These are phyloP conservation scores for Millerozyma acaciae DNA, from an alignment of 805 yeast genomes.

Conservation along the genomic window DNA sequence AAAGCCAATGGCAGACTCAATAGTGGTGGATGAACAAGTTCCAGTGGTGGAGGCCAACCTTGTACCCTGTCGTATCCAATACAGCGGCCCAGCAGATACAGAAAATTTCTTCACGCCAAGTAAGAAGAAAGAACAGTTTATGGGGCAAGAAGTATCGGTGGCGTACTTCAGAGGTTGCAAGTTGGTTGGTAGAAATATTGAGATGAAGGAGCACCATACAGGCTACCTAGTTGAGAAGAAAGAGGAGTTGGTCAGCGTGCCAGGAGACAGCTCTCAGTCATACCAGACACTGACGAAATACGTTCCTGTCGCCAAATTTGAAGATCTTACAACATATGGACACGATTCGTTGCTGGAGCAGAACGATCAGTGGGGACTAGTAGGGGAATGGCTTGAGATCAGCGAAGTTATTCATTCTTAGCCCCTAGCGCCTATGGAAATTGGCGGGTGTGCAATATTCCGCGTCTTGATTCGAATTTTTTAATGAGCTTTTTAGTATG, in stretches of 20 bases:
- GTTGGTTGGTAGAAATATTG: conserved; percentile 22
- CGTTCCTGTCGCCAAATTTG: conserved; percentile 21
- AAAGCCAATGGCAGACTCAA: too few relatives aligned
- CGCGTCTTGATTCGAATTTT: too few relatives aligned
- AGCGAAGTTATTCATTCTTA: conserved; percentile 21
- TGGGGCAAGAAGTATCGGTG: conserved; percentile 10
- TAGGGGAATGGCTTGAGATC: conserved; percentile 28
- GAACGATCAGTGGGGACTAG: conserved; percentile 21
- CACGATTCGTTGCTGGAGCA: conserved; percentile 24
- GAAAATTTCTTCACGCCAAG: conserved; percentile 28
- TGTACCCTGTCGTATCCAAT: conserved; percentile 25
- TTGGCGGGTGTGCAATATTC: too few relatives aligned
- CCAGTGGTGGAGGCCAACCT: conserved; percentile 19
- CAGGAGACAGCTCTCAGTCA: conserved; percentile 1
- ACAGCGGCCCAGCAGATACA: conserved; percentile 31
- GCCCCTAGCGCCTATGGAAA: too few relatives aligned
- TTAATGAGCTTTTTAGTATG: too few relatives aligned
- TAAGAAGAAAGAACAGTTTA: conserved; percentile 15
- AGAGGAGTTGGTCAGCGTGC: conserved; percentile 16
- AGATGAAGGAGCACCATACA: conserved; percentile 11
- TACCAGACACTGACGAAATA: conserved; percentile 15
- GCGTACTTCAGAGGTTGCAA: conserved; percentile 36
- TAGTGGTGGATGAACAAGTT: conserved; percentile 4
- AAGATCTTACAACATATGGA: conserved; percentile 23
- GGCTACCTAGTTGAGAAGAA: conserved; percentile 27